These are phyloP conservation scores for Solanum ossicruentum DNA, from an alignment of 257 asterid species.

Conservation along the genomic window DNA sequence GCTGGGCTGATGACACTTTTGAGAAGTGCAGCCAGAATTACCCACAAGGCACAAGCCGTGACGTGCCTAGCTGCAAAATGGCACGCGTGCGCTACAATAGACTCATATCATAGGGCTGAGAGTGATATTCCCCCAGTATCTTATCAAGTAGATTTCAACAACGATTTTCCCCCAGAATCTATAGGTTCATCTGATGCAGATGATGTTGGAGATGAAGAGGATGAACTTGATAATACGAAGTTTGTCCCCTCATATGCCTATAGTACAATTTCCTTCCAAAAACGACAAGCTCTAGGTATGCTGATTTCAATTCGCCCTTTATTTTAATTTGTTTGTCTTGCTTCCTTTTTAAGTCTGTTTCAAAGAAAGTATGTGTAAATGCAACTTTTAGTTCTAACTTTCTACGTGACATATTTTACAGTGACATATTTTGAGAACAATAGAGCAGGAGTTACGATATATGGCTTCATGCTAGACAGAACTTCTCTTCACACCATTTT, in stretches of 20 bases:
- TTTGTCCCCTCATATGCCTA: conserved; percentile 43
- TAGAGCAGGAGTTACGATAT: conserved; percentile 80
- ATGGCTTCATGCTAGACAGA: conserved; percentile 84
- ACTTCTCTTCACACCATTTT: conserved; percentile 63
- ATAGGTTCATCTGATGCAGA: conserved; percentile 42
- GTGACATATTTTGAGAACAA: conserved; percentile 88
- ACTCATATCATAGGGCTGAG: conserved; percentile 45
- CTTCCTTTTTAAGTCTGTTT: too few species aligned
- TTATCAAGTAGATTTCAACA: conserved; percentile 3
- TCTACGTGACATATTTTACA: background rate
- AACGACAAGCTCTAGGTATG: conserved; percentile 83
- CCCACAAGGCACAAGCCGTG: conserved; percentile 83
- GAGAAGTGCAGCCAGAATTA: conserved; percentile 80
- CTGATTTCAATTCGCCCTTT: background rate
- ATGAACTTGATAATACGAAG: conserved; percentile 62
- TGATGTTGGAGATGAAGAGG: conserved; percentile 88
- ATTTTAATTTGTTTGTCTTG: background rate
- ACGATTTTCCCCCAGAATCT: background rate
- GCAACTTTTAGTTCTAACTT: too few species aligned
- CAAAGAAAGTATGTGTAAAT: too few species aligned
- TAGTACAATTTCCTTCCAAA: conserved; percentile 83
- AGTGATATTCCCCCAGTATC: conserved; percentile 37
- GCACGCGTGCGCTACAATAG: conserved; percentile 85
- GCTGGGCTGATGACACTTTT: conserved; percentile 67
- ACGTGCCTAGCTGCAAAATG: conserved; percentile 92